Base-by-base conservation (phyloP, 2,329 filamentous ascomycete species). In the Trichophaea hybrida region DNA sequence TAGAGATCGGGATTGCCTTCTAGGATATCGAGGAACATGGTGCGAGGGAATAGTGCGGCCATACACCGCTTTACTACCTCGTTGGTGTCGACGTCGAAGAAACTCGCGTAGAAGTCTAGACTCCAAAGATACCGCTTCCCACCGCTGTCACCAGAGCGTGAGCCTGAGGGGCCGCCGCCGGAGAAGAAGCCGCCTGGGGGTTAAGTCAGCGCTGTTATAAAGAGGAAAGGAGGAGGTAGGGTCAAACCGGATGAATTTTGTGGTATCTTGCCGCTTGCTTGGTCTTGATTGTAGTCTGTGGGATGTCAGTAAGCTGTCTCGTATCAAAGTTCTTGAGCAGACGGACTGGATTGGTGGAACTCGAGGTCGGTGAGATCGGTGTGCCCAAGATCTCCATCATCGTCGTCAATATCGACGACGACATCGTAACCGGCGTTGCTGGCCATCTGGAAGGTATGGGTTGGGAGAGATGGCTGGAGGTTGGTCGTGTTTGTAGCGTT, bases 331-430 rank as follows among this genome's bases (percentile, higher is more conserved):
- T 33, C 31, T 44, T 43, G 15, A 59, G 37, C 48, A 55, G 6
- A 46, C 17, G 2, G 75, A 83, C 81, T 83, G 66, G 90, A 96
- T 71, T 83, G 86, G 78, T 98, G 93, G 77, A 98, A 98, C 80
- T 97, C 93, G 72, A 98, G 89, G 75, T 97, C 93, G 77, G 96
- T 89, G 31, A 98, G 85, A 73, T 98, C 93, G 59, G 93, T 98
- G 75, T 96, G 90, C 69, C 93, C 93, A 71, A 98, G 83, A 75
- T 98, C 93, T 70, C 91, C 91, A 80, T 97, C 93, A 70, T 93
- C 88, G 34, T 53, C 50, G 72, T 98, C 93, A 59, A 97, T 85
- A 70, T 98, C 93, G 61, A 98, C 93, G 66, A 98, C 91, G 63
- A 94, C 93, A 77, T 98, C 93, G 73, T 98, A 98, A 68, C 90